Conservation (phyloP, 2,329 filamentous ascomycete genomes). For the Calonectria fujianensis region DNA sequence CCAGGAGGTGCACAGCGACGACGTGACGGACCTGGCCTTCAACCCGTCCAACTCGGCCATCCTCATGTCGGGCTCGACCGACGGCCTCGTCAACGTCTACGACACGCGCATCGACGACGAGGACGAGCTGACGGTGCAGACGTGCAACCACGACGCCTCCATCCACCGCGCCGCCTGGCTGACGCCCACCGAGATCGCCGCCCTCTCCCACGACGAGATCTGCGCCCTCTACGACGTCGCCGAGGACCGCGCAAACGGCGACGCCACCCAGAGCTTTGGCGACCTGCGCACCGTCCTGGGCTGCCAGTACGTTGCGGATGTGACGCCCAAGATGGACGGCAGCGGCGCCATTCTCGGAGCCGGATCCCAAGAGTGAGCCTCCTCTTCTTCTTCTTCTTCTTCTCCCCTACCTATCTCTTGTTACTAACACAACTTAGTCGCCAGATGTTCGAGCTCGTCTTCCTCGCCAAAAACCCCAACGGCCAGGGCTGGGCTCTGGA, state of each 20-base stretch:
- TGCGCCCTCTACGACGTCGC: constrained; percentile 83
- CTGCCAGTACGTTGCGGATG: constrained; percentile 84
- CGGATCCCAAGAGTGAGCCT: constrained; percentile 80
- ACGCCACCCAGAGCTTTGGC: constrained; percentile 76
- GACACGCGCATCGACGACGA: constrained; percentile 82
- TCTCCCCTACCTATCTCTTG: not conserved
- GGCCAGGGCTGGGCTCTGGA: constrained; percentile 72
- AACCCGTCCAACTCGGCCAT: constrained; percentile 76
- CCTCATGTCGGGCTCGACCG: constrained; percentile 85
- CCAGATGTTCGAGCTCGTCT: constrained; percentile 76
- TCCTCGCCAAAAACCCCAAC: constrained; percentile 70
- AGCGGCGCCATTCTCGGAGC: constrained; percentile 77
- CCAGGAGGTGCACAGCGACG: constrained; percentile 80
- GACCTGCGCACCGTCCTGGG: constrained; percentile 79
- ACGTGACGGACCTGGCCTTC: constrained; percentile 76
- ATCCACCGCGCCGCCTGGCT: constrained; percentile 86
- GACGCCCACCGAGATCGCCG: constrained; percentile 77
- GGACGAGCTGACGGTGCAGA: constrained; percentile 85
- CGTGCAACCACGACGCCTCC: constrained; percentile 85
- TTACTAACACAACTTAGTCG: constrained; percentile 61
- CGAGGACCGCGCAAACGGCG: constrained; percentile 76
- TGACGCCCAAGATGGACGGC: constrained; percentile 76
- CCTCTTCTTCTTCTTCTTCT: constrained; percentile 36
- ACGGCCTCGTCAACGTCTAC: constrained; percentile 86
- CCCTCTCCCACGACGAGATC: constrained; percentile 86